phyloP scores from a whole-genome alignment of 2,329 filamentous ascomycete genomes.

The Ceratocystis cacaofunesta region DNA sequence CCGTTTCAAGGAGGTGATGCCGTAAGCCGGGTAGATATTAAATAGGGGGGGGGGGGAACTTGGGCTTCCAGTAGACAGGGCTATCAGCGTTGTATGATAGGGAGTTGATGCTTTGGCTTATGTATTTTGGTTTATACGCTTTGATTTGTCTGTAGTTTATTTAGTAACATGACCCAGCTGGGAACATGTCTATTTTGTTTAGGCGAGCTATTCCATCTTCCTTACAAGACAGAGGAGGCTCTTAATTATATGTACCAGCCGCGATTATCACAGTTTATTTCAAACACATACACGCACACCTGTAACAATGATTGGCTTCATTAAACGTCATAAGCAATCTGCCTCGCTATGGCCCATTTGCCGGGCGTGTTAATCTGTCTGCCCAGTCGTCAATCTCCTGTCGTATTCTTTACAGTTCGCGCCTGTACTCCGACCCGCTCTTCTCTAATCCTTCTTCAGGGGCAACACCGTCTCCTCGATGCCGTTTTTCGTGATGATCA shows the following conservation, averaged over 20 bases:
- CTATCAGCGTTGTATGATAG: not conserved
- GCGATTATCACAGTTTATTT: not conserved
- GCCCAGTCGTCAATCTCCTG: not conserved
- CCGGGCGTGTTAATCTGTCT: not conserved
- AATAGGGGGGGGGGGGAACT: not conserved
- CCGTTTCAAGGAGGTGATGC: conserved; percentile 14
- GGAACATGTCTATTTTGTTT: not conserved
- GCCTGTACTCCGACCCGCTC: not conserved
- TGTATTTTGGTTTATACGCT: not conserved
- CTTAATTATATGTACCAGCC: not conserved
- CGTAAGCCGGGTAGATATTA: not conserved
- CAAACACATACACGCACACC: not conserved
- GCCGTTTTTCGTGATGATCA: conserved; percentile 77
- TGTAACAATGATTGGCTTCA: conserved; percentile 10
- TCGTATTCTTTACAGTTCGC: not conserved
- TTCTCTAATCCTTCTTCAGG: conserved; percentile 71
- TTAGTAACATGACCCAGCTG: no score
- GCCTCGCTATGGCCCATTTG: not conserved
- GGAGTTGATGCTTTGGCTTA: not conserved
- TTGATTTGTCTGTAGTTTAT: not conserved
- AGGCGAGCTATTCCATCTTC: not conserved
- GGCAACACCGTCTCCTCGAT: conserved; percentile 73
- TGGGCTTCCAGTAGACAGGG: not conserved
- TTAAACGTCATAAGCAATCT: conserved; percentile 14
- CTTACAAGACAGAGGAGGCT: not conserved